Percentiles rank a stretch among this genome's conserved stretches.
phyloP scores from a whole-genome alignment of 2,329 filamentous ascomycete species.

The Pezicula carpinea region DNA sequence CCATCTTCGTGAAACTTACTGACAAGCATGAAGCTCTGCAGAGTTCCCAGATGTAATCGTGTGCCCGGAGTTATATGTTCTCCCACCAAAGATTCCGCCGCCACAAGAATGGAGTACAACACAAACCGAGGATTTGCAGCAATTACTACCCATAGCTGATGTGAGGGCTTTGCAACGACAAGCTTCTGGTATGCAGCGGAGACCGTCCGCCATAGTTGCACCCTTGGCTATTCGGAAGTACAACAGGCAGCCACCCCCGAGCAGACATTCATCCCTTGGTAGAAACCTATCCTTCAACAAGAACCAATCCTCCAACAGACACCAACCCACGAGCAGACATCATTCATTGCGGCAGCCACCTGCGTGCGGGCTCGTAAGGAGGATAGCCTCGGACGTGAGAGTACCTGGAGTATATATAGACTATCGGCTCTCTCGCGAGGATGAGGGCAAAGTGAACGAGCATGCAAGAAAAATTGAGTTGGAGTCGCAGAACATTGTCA shows the following conservation, averaged over 20 bases:
- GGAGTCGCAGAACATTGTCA: not conserved
- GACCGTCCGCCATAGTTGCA: constrained; percentile 9
- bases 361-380: constrained; percentile 5
- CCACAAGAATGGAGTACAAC: constrained; percentile 17
- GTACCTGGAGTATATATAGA: constrained; percentile 14
- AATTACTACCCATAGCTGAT: constrained; percentile 15
- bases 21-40: constrained; percentile 14
- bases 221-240: constrained; percentile 6
- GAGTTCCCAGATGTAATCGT: constrained; percentile 20
- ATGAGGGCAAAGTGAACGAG: constrained; percentile 15
- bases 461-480: constrained; percentile 16
- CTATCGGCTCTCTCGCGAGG: constrained; percentile 5
- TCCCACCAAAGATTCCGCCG: constrained; percentile 16
- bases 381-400: constrained; percentile 14
- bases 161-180: not conserved
- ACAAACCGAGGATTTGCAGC: constrained; percentile 13
- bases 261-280: not conserved
- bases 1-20: not conserved
- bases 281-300: constrained; percentile 8
- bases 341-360: not conserved
- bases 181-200: constrained; percentile 7
- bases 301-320: not conserved
- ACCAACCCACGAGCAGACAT: not conserved
- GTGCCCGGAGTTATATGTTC: constrained; percentile 17
- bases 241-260: not conserved